These are phyloP conservation scores for Mucor circinelloides DNA, from an alignment of 371 early-diverging fungal species.

Conservation along the genomic window DNA sequence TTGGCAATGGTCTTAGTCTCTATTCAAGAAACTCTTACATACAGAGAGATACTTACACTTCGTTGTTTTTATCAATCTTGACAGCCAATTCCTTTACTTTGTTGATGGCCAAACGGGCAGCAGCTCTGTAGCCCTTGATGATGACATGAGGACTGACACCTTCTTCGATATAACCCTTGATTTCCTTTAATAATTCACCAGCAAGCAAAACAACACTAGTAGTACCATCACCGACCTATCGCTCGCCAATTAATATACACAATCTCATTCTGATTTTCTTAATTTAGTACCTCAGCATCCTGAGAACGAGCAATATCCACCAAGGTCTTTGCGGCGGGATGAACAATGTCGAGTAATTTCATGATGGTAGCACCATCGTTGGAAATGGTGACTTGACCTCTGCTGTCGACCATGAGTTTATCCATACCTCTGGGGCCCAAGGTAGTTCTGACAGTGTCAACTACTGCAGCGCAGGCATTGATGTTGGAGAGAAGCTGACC, in stretches of 20 bases:
- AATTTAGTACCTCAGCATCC: slow-evolving; percentile 92
- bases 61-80: slow-evolving; percentile 73
- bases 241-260: not conserved
- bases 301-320: slow-evolving; percentile 98
- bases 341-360: slow-evolving; percentile 97
- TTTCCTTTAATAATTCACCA: slow-evolving; percentile 94
- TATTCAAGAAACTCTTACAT: not conserved
- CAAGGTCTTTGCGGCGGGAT: slow-evolving; percentile 98
- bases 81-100: slow-evolving; percentile 88
- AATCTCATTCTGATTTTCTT: not conserved
- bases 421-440: slow-evolving; percentile 99
- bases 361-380: slow-evolving; percentile 99
- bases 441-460: slow-evolving; percentile 96
- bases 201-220: slow-evolving; percentile 99
- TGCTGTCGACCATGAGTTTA: slow-evolving; percentile 96
- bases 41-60: slow-evolving; percentile 53
- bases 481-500: slow-evolving; percentile 99
- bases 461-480: slow-evolving; percentile 94
- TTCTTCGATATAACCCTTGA: slow-evolving; percentile 95
- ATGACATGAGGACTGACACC: slow-evolving; percentile 95
- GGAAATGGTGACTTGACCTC: slow-evolving; percentile 96
- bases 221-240: slow-evolving; percentile 98
- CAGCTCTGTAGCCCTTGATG: slow-evolving; percentile 92
- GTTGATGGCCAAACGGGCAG: slow-evolving; percentile 82
- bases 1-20: not conserved